Percentiles rank a stretch among this genome's conserved stretches.
Conservation (phyloP, 257 asterid genomes). For the Ilex aquifolium region DNA sequence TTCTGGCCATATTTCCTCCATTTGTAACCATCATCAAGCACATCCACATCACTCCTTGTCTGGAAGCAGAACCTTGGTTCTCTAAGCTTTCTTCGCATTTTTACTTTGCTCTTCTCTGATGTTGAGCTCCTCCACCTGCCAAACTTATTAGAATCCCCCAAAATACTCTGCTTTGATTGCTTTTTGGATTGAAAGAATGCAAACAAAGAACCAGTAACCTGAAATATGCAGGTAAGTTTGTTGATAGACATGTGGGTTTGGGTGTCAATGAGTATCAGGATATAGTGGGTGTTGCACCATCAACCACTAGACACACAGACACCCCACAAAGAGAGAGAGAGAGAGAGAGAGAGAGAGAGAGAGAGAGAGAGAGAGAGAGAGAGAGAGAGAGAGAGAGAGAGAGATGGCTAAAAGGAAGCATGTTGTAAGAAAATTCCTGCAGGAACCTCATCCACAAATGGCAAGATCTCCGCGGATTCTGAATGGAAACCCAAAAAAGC, state of each 20-base stretch:
- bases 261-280: background rate
- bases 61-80: conserved; percentile 6
- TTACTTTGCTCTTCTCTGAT: background rate
- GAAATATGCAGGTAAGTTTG: background rate
- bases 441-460: background rate
- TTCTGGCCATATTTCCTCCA: conserved; percentile 5
- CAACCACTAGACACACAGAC: too few species aligned
- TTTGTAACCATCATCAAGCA: conserved; percentile 4
- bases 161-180: background rate
- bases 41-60: conserved; percentile 1
- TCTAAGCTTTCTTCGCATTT: background rate
- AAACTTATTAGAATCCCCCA: background rate
- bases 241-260: background rate
- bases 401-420: background rate
- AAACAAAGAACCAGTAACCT: too few species aligned
- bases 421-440: background rate
- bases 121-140: background rate
- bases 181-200: too few species aligned
- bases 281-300: background rate
- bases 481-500: background rate
- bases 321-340: too few species aligned
- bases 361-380: too few species aligned
- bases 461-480: background rate
- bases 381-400: too few species aligned
- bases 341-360: too few species aligned